Evolutionary conservation across 1,284 basidiomycete species (phyloP).

Genomic region (Neonothopanus nambi): DNA sequence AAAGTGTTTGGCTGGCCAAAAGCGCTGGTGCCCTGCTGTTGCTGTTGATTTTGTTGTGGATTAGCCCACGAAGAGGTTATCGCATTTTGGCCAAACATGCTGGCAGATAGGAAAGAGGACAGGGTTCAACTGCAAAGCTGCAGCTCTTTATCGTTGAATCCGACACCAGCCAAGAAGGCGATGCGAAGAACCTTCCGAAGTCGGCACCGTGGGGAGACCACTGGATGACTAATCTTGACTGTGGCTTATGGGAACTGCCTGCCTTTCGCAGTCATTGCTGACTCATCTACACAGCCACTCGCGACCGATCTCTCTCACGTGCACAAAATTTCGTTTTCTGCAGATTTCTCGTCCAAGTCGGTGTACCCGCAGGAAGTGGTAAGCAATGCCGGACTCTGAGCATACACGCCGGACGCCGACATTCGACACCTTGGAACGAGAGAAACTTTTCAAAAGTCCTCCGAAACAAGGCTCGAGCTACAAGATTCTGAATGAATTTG

Average conservation of each 20-base stretch:
- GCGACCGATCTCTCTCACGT: neutral
- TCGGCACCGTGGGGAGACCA: too few species aligned
- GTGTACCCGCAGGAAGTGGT: neutral
- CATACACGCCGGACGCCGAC: conserved; percentile 43
- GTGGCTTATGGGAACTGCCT: neutral
- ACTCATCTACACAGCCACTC: neutral
- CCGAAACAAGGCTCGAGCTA: conserved; percentile 70
- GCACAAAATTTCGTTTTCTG: neutral
- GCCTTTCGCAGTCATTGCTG: neutral
- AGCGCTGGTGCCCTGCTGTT: conserved; percentile 38
- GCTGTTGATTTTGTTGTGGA: conserved; percentile 47
- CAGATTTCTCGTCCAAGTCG: neutral
- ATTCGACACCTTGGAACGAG: conserved; percentile 87
- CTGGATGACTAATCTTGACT: neutral
- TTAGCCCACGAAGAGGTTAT: conserved; percentile 65
- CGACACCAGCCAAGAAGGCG: too few species aligned
- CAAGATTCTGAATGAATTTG: conserved; percentile 90
- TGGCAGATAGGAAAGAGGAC: conserved; percentile 11
- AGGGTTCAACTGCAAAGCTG: neutral
- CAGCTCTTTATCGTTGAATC: neutral
- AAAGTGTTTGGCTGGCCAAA: conserved; percentile 52
- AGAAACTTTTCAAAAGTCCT: conserved; percentile 82
- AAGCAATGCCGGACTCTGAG: conserved; percentile 40
- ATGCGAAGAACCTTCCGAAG: too few species aligned
- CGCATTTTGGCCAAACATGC: conserved; percentile 57